Percentiles rank a stretch among this genome's conserved stretches.
These are phyloP conservation scores for Hypomontagnella monticulosa DNA, from an alignment of 495 filamentous ascomycete genomes.

Conservation along the genomic window DNA sequence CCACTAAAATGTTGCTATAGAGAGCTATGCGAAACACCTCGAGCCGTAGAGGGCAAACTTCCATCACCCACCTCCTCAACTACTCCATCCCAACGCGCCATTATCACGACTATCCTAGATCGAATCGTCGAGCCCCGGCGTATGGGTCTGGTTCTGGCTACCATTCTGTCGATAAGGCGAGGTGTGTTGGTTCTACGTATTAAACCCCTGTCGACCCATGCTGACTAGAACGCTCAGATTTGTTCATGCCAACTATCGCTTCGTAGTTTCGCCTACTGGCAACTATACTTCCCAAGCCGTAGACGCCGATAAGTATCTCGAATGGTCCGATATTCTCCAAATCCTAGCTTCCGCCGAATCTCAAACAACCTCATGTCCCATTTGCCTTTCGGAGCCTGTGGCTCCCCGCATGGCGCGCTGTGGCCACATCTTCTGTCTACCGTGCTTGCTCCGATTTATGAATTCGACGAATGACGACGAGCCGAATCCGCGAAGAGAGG, in stretches of 20 bases:
- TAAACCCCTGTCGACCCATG: neutral
- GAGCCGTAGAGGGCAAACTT: conserved; percentile 90
- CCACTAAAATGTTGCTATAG: conserved; percentile 37
- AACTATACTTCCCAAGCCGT: conserved; percentile 81
- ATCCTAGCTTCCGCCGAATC: conserved; percentile 90
- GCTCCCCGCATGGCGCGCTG: conserved; percentile 98
- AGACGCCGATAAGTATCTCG: conserved; percentile 89
- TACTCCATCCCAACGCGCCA: conserved; percentile 84
- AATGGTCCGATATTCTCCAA: conserved; percentile 91
- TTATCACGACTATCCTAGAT: conserved; percentile 63
- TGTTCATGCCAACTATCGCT: conserved; percentile 96
- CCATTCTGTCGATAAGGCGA: conserved; percentile 90
- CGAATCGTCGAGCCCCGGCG: conserved; percentile 70
- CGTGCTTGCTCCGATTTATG: conserved; percentile 96
- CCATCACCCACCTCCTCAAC: conserved; percentile 96
- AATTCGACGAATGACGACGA: conserved; percentile 77
- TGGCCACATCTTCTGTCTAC: conserved; percentile 95
- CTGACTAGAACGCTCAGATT: conserved; percentile 64
- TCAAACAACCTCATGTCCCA: conserved; percentile 88
- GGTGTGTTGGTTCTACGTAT: conserved; percentile 52
- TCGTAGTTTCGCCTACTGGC: conserved; percentile 86
- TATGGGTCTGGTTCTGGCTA: conserved; percentile 92
- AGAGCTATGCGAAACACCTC: conserved; percentile 82
- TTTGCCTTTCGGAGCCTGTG: conserved; percentile 89
- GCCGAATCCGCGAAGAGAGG: conserved; percentile 71